Base-by-base conservation (phyloP, 306 rosid genomes). In the Begonia masoniana region DNA sequence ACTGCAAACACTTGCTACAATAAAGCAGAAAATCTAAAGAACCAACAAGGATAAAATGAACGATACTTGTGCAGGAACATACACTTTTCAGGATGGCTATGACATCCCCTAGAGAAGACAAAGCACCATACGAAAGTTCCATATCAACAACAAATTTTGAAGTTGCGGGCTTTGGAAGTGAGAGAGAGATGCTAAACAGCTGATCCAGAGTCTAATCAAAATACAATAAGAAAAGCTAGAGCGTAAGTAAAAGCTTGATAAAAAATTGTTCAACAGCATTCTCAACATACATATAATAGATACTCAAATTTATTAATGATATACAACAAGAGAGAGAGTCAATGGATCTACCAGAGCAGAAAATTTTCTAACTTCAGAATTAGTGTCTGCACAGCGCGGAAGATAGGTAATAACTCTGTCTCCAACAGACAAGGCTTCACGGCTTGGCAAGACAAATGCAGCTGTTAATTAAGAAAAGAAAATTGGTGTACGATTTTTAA, bases 21-120 rank as follows among this genome's bases (percentile, higher is more conserved):
- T 23, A 48, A 50, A 19, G 26, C 50, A 62, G 43, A 55, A 62
- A 48, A 58, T 47, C 56, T 4, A 24, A 15, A 47, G 17, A 35
- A 54, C 47, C 54, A 13, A 23, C 4, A 60, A 15, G 45, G 15
- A 54, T 43, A 41, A 66, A 53, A 58, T 23, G 59, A 59, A 51
- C 57, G 41, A 60, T 23, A 31, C 39, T 31, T 67, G 17, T 43
- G n/a, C 53, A 54, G 51, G 64, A 74, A 64, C 97, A 57, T 75
- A 89, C 97, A 80, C 88, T 85, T 73, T 82, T 74, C 79, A 89
- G 72, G 71, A 89, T 89, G 60, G 94, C 94, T 58, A 89, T 83
- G 41, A 89, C 97, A 71, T 89, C 97, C 78, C 77, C 97, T 41
- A 89, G 81, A 55, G 94, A 82, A 41, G 95, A 85, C 82, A 89